A percentile compares a stretch with the other conserved stretches of the same genome.
phyloP scores from a whole-genome alignment of 202 grass and related monocot genomes.

The Panicum virgatum region DNA sequence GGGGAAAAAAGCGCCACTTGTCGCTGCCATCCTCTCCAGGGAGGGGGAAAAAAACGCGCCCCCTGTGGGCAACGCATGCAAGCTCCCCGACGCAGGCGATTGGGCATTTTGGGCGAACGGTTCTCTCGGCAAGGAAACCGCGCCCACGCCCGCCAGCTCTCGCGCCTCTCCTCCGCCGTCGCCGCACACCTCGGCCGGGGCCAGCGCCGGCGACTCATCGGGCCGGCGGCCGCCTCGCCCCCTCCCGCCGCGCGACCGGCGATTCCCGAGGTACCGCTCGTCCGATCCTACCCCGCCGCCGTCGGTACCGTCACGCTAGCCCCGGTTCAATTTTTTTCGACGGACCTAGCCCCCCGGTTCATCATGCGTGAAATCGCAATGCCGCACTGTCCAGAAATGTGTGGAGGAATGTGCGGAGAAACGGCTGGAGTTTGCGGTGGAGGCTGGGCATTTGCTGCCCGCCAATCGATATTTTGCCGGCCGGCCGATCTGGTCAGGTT shows the following conservation, averaged over 20 bases:
- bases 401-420: neutral
- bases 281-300: neutral
- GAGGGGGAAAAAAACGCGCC: neutral
- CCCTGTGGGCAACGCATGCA: neutral
- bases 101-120: neutral
- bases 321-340: too few species aligned
- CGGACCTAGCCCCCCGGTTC: too few species aligned
- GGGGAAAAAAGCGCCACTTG: neutral
- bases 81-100: neutral
- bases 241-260: neutral
- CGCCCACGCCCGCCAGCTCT: neutral
- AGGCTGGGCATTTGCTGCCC: neutral
- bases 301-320: neutral
- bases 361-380: neutral
- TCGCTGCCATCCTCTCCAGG: too few species aligned
- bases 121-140: slow-evolving; percentile 32
- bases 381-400: neutral
- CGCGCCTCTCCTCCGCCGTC: slow-evolving; percentile 1
- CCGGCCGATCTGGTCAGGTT: neutral
- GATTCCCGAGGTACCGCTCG: slow-evolving; percentile 11
- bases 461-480: neutral
- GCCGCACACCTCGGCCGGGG: neutral
- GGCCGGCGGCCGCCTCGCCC: neutral
- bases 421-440: neutral
- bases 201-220: slow-evolving; percentile 7